phyloP scores from a whole-genome alignment of 768 basidiomycete species.

The Leccinum rimulosum region DNA sequence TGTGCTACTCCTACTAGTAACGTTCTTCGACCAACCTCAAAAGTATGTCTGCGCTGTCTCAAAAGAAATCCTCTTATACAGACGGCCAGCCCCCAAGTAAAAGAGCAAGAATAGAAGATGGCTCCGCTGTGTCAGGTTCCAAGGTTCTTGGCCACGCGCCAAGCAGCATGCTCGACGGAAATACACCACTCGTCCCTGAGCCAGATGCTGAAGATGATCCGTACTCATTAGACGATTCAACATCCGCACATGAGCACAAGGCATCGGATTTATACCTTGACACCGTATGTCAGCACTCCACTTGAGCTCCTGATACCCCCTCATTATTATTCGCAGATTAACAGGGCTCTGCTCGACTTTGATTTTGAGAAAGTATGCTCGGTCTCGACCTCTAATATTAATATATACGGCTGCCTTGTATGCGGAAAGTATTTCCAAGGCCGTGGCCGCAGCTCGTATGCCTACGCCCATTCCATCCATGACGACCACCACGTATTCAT shows the following conservation, averaged over 20 bases:
- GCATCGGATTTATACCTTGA: slow-evolving; percentile 92
- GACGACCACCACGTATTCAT: slow-evolving; percentile 99
- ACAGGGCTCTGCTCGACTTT: slow-evolving; percentile 88
- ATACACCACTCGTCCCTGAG: slow-evolving; percentile 21
- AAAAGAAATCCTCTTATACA: slow-evolving; percentile 2
- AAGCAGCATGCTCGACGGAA: slow-evolving; percentile 27
- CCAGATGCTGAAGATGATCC: slow-evolving; percentile 26
- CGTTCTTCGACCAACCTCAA: slow-evolving; percentile 2
- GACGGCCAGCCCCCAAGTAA: slow-evolving; percentile 31
- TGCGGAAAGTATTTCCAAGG: slow-evolving; percentile 99
- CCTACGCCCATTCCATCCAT: slow-evolving; percentile 95
- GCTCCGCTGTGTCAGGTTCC: slow-evolving; percentile 3
- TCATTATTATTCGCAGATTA: slow-evolving; percentile 59
- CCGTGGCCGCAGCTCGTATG: slow-evolving; percentile 88
- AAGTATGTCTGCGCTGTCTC: slow-evolving; percentile 14
- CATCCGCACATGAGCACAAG: slow-evolving; percentile 28
- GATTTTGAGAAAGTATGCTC: slow-evolving; percentile 99
- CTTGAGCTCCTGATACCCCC: slow-evolving; percentile 11
- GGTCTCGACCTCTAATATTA: slow-evolving; percentile 93
- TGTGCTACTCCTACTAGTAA: neutral
- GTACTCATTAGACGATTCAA: slow-evolving; percentile 27
- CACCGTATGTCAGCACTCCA: slow-evolving; percentile 57
- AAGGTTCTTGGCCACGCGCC: slow-evolving; percentile 30
- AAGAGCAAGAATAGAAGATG: slow-evolving; percentile 25
- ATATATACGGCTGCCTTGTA: slow-evolving; percentile 95